A percentile compares a stretch with the other conserved stretches of the same genome.
Conservation (phyloP, 129 eudicot species). For the Chrysanthemum makinoi region DNA sequence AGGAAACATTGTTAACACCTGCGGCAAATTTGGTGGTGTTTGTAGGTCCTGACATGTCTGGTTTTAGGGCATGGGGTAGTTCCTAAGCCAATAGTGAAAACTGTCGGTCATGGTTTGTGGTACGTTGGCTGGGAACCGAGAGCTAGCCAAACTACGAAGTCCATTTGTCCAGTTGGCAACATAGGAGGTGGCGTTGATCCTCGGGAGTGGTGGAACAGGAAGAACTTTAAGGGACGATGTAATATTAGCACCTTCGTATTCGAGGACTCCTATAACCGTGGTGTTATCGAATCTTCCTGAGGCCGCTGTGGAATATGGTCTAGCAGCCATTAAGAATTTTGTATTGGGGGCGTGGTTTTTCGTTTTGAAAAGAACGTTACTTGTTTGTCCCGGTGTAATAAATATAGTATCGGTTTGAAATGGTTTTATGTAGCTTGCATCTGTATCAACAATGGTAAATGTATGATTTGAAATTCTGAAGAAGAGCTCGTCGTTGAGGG, state of each 20-base stretch:
- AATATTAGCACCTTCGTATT: constrained; percentile 15
- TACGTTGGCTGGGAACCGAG: constrained; percentile 48
- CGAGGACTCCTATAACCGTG: constrained; percentile 50
- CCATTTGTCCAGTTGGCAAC: constrained; percentile 51
- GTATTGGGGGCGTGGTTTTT: constrained; percentile 28
- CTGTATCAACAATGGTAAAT: constrained; percentile 56
- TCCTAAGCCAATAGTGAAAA: constrained; percentile 54
- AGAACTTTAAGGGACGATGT: constrained; percentile 32
- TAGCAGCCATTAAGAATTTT: constrained; percentile 57
- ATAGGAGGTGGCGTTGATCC: constrained; percentile 50
- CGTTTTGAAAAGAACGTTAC: constrained; percentile 57
- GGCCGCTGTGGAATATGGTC: constrained; percentile 70
- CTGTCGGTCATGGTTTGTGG: constrained; percentile 54
- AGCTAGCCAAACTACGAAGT: constrained; percentile 54
- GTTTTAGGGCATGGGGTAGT: constrained; percentile 57
- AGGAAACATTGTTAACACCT: constrained; percentile 57
- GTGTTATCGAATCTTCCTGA: constrained; percentile 62
- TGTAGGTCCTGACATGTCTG: constrained; percentile 80
- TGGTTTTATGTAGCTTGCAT: constrained; percentile 66
- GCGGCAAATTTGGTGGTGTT: constrained; percentile 57
- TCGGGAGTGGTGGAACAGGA: constrained; percentile 50
- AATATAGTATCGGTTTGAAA: constrained; percentile 47
- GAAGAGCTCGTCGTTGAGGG: constrained; percentile 73
- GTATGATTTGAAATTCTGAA: constrained; percentile 63
- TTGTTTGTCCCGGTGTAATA: constrained; percentile 71